These are phyloP conservation scores for Ophiostoma himal-ulmi DNA, from an alignment of 2,329 filamentous ascomycete genomes.

Conservation along the genomic window DNA sequence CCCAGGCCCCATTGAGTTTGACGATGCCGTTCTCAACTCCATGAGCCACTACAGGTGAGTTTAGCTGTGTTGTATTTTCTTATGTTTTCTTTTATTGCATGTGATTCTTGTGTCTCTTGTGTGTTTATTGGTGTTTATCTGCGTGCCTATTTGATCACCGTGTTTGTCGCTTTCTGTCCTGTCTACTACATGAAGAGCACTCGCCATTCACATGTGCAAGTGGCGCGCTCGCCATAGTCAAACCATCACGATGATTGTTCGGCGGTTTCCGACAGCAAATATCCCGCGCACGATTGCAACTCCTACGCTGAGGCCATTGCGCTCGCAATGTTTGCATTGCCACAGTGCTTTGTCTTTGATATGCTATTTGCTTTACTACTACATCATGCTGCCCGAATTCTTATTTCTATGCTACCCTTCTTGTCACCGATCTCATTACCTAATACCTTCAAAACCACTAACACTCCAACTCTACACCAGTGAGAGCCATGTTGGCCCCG, in stretches of 20 bases:
- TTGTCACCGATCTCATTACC: background rate
- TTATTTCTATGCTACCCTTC: too few relatives aligned
- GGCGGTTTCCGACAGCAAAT: background rate
- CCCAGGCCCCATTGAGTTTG: constrained; percentile 95
- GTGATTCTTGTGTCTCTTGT: background rate
- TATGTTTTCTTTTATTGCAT: too few relatives aligned
- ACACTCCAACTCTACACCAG: constrained; percentile 40
- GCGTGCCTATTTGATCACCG: background rate
- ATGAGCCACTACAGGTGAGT: constrained; percentile 86
- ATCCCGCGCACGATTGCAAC: background rate
- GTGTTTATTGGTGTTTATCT: background rate
- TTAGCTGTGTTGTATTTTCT: background rate
- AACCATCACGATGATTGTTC: background rate
- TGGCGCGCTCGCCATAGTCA: background rate
- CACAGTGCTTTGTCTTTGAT: background rate
- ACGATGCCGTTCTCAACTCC: constrained; percentile 89
- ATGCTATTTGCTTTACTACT: background rate
- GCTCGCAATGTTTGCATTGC: background rate
- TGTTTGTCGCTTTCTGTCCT: background rate
- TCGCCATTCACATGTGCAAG: background rate
- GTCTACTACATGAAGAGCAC: background rate
- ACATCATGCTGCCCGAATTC: background rate
- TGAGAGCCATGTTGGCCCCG: constrained; percentile 86
- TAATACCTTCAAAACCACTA: constrained; percentile 1
- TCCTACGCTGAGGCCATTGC: background rate